Percentiles rank a stretch among this genome's conserved stretches.
Conservation (phyloP, 495 filamentous ascomycete species). For the Immersiella caudata region DNA sequence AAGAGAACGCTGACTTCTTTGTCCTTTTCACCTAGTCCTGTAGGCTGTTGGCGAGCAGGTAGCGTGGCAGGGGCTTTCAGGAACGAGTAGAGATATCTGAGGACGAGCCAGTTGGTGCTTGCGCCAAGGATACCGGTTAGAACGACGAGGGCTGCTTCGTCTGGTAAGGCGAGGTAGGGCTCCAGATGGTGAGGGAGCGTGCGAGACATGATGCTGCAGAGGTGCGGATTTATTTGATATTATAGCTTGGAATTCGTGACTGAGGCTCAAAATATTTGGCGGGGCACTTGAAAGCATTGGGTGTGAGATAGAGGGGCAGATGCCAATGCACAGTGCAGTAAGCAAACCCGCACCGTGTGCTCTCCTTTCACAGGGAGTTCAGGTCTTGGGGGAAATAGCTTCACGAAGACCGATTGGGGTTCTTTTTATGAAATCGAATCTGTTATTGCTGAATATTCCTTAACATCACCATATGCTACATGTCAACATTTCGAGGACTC, state of each 20-base stretch:
- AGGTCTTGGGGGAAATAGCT: too few relatives aligned
- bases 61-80: slow-evolving; percentile 38
- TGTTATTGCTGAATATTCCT: too few relatives aligned
- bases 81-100: slow-evolving; percentile 63
- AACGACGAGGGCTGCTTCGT: slow-evolving; percentile 55
- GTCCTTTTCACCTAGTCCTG: slow-evolving; percentile 6
- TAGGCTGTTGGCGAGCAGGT: neutral
- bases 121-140: slow-evolving; percentile 74
- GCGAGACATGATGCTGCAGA: slow-evolving; percentile 4
- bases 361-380: too few relatives aligned
- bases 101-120: slow-evolving; percentile 73
- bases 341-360: neutral
- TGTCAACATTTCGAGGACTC: too few relatives aligned
- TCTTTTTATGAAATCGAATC: too few relatives aligned
- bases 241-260: neutral
- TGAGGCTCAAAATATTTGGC: neutral
- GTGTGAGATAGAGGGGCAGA: neutral
- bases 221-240: neutral
- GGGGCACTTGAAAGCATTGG: neutral
- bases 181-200: slow-evolving; percentile 63
- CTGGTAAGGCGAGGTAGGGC: slow-evolving; percentile 58
- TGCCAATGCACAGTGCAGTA: neutral
- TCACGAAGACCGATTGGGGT: too few relatives aligned
- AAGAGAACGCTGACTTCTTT: slow-evolving; percentile 61
- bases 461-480: neutral